Base-by-base conservation (phyloP, 192 early-diverging fungal species). In the Entomortierella beljakovae region DNA sequence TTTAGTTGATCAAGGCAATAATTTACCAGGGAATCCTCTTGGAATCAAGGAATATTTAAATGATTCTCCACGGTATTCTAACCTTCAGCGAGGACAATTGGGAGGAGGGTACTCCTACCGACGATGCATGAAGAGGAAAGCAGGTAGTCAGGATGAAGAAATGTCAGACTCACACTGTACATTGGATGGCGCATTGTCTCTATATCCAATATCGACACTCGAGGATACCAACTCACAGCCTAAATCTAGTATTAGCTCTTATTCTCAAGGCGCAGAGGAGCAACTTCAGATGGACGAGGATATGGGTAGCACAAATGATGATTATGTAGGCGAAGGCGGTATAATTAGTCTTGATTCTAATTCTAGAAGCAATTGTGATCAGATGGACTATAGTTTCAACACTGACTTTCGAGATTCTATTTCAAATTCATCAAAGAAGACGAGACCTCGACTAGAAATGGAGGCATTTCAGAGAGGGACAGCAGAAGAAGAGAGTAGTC, bases 51-150 rank as follows among this genome's bases (percentile, higher is more conserved):
- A n/a, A n/a, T n/a, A n/a, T n/a, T n/a, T n/a, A n/a, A n/a, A n/a
- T 43, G 42, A 18, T 43, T 43, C 51, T 26, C 51, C 20, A 46
- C 72, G 61, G 25, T 67, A 33, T 64, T 54, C 64, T 15, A 46
- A 46, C 20, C 43, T 46, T 15, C 43, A 46, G 15, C 43, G 43
- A 46, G 43, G 43, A 46, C 43, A 3, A 46, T 15, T 15, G 20
- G 32, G 25, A 11, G 32, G 32, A 34, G 61, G 38, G 52, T 63
- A 48, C 6, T 20, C 59, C 18, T 63, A 28, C 25, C n/a, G 18
- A 6, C 61, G 49, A 35, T 35, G 26, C 33, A 63, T 51, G 49
- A 63, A 63, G 16, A 43, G 61, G 10, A 63, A 63, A 16, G 61
- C 61, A 8, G 23, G 29, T 33, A 50, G 61, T 28, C 18, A 63